Percentiles rank a stretch among this genome's conserved stretches.
These are phyloP conservation scores for Neurospora cerealis DNA, from an alignment of 495 filamentous ascomycete species.

Conservation along the genomic window DNA sequence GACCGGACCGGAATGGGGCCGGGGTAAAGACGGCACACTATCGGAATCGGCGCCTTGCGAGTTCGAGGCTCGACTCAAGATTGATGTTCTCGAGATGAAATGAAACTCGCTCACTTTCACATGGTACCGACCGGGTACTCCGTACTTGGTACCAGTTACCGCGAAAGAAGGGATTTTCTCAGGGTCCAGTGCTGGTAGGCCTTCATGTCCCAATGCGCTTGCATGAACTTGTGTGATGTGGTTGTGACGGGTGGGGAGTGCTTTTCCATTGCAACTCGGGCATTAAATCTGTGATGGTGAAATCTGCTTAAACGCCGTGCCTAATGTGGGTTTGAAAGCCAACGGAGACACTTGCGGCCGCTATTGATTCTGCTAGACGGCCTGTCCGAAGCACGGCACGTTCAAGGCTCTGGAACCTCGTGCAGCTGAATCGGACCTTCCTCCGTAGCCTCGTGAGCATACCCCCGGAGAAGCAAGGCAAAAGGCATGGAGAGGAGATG, in stretches of 20 bases:
- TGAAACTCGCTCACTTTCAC: neutral
- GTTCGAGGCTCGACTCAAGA: neutral
- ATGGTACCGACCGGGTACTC: neutral
- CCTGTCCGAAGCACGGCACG: neutral
- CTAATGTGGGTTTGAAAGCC: neutral
- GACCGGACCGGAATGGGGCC: neutral
- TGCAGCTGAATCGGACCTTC: neutral
- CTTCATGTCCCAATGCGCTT: neutral
- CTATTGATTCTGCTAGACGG: neutral
- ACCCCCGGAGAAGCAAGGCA: neutral
- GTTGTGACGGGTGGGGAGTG: neutral
- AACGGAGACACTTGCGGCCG: neutral
- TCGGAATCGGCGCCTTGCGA: neutral
- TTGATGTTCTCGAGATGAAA: neutral
- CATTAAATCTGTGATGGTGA: neutral
- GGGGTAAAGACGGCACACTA: neutral
- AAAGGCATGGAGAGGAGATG: neutral
- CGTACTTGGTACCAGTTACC: neutral
- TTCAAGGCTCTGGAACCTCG: neutral
- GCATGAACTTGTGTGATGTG: neutral
- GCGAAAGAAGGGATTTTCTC: neutral
- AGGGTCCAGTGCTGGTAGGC: neutral
- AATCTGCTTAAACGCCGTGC: neutral
- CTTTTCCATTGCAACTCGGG: neutral
- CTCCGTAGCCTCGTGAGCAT: neutral